Evolutionary conservation across 192 early-diverging fungal genomes (phyloP).

Genomic region (Linnemannia elongata): DNA sequence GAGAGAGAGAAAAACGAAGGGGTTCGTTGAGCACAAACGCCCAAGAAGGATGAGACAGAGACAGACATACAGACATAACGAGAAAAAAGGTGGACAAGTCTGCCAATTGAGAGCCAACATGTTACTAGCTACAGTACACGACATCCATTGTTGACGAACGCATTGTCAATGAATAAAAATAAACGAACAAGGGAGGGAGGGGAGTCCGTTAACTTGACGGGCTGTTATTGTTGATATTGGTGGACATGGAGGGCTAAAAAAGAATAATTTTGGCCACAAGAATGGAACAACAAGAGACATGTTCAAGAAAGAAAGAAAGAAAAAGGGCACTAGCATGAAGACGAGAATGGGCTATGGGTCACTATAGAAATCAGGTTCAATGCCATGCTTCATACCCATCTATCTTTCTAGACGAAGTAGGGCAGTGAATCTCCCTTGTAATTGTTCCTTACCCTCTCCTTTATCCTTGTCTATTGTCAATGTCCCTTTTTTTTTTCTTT

Average conservation of each 20-base stretch:
- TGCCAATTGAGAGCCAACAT: neutral
- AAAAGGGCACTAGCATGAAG: neutral
- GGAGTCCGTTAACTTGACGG: neutral
- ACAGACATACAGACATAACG: neutral
- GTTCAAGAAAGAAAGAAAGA: neutral
- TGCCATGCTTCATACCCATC: neutral
- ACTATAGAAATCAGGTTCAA: no score
- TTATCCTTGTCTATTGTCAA: neutral
- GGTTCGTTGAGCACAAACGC: neutral
- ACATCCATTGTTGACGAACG: neutral
- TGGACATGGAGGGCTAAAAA: neutral
- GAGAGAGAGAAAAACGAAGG: conserved; percentile 1
- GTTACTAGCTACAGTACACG: neutral
- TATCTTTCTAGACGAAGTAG: neutral
- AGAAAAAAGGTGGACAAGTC: neutral
- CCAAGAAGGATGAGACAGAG: neutral
- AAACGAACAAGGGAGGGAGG: neutral
- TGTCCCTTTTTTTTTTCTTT: neutral
- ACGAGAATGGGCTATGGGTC: no score
- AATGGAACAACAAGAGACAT: neutral
- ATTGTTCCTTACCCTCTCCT: neutral
- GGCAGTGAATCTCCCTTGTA: neutral
- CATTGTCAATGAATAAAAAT: neutral
- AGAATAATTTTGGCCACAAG: neutral
- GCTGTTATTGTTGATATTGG: neutral